phyloP scores from a whole-genome alignment of 2,329 filamentous ascomycete genomes.

The Amesomyces nigricolor region DNA sequence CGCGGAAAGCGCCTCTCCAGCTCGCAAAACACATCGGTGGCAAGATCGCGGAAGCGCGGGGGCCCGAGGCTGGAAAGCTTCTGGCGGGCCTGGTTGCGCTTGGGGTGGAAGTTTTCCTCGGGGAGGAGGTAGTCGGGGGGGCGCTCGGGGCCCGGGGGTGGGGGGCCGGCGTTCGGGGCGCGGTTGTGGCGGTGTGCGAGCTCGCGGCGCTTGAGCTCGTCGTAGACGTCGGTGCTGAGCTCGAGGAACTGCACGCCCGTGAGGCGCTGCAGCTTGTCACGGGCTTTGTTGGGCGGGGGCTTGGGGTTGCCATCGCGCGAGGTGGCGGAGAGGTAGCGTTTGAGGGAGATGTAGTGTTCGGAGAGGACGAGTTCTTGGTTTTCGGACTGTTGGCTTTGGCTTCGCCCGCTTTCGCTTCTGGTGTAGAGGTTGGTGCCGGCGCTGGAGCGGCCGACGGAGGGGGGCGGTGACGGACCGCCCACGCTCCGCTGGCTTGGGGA shows the following conservation, averaged over 20 bases:
- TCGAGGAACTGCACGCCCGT: conserved; percentile 94
- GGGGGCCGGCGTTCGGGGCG: conserved; percentile 35
- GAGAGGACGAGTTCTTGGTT: conserved; percentile 57
- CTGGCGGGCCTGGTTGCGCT: conserved; percentile 94
- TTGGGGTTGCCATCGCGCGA: conserved; percentile 70
- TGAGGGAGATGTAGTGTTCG: conserved; percentile 78
- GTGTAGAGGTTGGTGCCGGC: conserved; percentile 68
- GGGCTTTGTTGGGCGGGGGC: conserved; percentile 76
- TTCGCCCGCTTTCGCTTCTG: conserved; percentile 60
- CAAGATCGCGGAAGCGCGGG: conserved; percentile 82
- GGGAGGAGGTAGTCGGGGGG: conserved; percentile 73
- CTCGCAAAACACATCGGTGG: conserved; percentile 94
- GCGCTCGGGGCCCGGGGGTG: conserved; percentile 40
- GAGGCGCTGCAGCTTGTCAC: conserved; percentile 87
- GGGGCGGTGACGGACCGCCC: conserved; percentile 74
- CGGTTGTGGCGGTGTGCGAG: conserved; percentile 45
- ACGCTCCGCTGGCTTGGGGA: conserved; percentile 50
- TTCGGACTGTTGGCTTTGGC: conserved; percentile 54
- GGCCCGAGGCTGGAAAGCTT: conserved; percentile 86
- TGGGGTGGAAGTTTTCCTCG: conserved; percentile 88
- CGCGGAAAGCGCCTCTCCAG: conserved; percentile 83
- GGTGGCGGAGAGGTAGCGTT: conserved; percentile 64
- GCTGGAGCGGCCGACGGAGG: conserved; percentile 80
- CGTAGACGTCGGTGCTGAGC: conserved; percentile 94
- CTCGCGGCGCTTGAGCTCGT: conserved; percentile 86